Base-by-base conservation (phyloP, 2,329 filamentous ascomycete genomes). In the Epichloe elymi region DNA sequence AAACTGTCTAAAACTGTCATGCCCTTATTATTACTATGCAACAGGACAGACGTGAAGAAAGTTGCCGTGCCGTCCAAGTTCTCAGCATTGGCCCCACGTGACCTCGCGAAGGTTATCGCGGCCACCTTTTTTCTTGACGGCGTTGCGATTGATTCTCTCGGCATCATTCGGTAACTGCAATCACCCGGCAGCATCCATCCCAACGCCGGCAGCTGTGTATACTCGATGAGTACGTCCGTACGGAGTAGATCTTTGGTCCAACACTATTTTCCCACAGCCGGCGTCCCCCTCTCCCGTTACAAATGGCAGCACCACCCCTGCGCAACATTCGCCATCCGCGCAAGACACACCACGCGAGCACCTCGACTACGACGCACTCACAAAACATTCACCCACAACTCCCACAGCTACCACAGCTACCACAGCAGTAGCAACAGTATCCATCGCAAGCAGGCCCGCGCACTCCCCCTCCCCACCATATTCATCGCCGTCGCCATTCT, bases 371-470 rank as follows among this genome's bases (percentile, higher is more conserved):
- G 11, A 20, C 35, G 11, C 41, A 11, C 15, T 26, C 41, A 10
- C 48, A 50, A 15, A 17, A 12, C 8, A 5, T 33, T 38, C 36
- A 33, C 12, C 2, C 12, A 33, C n/a, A 20, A n/a, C 36, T n/a
- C 23, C 3, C 12, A 35, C 30, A 14, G 14, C 49, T 15, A n/a
- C 2, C 14, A 35, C 30, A 14, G 17, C 49, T 15, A n/a, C 2
- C 14, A 23, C 30, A 11, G 17, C 50, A 43, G n/a, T 19, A 6
- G 17, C 20, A n/a, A 23, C 43, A 1, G n/a, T 10, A 17, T 11
- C n/a, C 35, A n/a, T 19, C 46, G 6, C 62, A 52, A 78, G 43
- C 49, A 61, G 53, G 55, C 65, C 19, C 58, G 60, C 2, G 47
- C 54, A 2, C 39, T 59, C 0, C 55, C 55, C 63, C 6, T 56